A percentile compares a stretch with the other conserved stretches of the same genome.
Evolutionary conservation across 2,329 filamentous ascomycete genomes (phyloP).

Genomic region (Aspergillus neoniger): DNA sequence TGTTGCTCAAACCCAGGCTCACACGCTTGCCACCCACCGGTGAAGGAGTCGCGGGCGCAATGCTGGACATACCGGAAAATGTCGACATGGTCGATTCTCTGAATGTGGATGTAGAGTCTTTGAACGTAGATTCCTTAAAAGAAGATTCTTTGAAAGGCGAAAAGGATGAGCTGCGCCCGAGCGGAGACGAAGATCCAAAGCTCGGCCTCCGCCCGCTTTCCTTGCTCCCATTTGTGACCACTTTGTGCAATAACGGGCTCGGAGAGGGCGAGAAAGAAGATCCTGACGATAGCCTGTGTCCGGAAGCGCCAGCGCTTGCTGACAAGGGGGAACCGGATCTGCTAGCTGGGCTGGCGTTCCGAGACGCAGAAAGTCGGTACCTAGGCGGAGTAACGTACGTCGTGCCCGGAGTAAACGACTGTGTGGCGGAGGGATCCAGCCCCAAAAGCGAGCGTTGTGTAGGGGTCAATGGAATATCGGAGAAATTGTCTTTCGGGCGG

Average conservation of each 20-base stretch:
- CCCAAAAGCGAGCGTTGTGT: slow-evolving; percentile 83
- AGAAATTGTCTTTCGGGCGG: slow-evolving; percentile 71
- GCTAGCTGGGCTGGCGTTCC: slow-evolving; percentile 44
- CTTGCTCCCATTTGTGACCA: slow-evolving; percentile 50
- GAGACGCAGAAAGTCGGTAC: slow-evolving; percentile 72
- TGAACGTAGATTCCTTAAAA: not conserved
- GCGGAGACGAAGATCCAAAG: slow-evolving; percentile 54
- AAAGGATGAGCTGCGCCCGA: slow-evolving; percentile 36
- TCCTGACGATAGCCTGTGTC: slow-evolving; percentile 39
- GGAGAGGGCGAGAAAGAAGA: slow-evolving; percentile 57
- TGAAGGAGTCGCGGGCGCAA: slow-evolving; percentile 67
- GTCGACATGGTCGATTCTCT: slow-evolving; percentile 5
- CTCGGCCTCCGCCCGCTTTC: slow-evolving; percentile 52
- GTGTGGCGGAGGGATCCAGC: slow-evolving; percentile 67
- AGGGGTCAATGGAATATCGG: slow-evolving; percentile 89
- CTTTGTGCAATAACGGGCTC: slow-evolving; percentile 69
- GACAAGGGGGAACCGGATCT: slow-evolving; percentile 42
- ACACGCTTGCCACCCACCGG: slow-evolving; percentile 66
- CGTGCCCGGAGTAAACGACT: slow-evolving; percentile 66
- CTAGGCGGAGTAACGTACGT: slow-evolving; percentile 83
- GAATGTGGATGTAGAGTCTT: slow-evolving; percentile 18
- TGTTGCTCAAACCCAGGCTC: slow-evolving; percentile 80
- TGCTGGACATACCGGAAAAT: slow-evolving; percentile 42
- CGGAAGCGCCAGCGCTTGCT: slow-evolving; percentile 37
- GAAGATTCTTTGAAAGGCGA: slow-evolving; percentile 37